Evolutionary conservation across 1,139 yeast genomes (phyloP), one percentile per base, ranked within the genome.

Genomic region (Geotrichum australiense): DNA sequence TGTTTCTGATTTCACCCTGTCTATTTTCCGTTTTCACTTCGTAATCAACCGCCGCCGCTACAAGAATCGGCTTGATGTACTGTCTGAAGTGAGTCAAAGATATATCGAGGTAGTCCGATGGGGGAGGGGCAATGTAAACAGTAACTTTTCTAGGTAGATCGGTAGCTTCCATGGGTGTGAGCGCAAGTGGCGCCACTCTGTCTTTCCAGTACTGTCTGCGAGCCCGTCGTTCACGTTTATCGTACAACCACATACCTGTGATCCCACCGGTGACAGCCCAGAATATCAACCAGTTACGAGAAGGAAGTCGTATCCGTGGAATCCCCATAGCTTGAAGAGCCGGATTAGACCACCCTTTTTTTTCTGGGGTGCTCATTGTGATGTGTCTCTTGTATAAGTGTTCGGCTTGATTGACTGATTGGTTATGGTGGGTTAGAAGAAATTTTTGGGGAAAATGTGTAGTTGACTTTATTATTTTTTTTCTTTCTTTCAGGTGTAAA

Each of bases 41-140:
- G 57, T 74, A 87, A 62, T 93, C 98, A 19, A 91, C 64, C 2
- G 96, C 95, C 6, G 87, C 83, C 2, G 95, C 73, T 52, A 83
- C 85, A 52, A 93, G 68, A 4, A 89, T 72, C 0, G 98, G 98
- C 64, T 91, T 91, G 53, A 89, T 72, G 58, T 76, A 89, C 47
- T 80, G 76, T 51, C 86, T 74, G 70, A 91, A 87, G 45, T 82
- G 73, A 47, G 72, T 73, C 63, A 83, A 60, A 14, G 94, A 78
- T 48, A 78, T 80, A 36, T 82, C 94, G 39, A 93, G 65, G 55
- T 78, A 86, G 59, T 91, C 97, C 53, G 86, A 84, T 12, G 99
- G 98, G 11, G 97, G 96, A 12, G 98, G 98, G 0, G 96, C 94
- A 46, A 89, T 73, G 57, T 80, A 89, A 1, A 93, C 78, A 1